These are phyloP conservation scores for Eurotiales sp. DNA, from an alignment of 2,329 filamentous ascomycete genomes.

Conservation along the genomic window DNA sequence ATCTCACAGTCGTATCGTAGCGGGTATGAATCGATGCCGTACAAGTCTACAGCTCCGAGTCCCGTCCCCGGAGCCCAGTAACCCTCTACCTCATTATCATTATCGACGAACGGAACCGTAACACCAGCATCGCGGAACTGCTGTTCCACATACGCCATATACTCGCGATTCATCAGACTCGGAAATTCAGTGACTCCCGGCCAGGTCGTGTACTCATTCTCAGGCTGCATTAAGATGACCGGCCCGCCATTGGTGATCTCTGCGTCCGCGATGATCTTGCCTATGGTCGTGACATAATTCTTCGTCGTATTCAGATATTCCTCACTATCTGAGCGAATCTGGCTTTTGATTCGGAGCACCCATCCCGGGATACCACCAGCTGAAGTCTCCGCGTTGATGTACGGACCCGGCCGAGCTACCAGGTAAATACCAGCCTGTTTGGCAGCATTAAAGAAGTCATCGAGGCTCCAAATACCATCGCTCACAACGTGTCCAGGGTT, in stretches of 20 bases:
- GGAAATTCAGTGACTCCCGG: slow-evolving; percentile 50
- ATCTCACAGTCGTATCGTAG: slow-evolving; percentile 23
- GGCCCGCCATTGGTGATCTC: slow-evolving; percentile 83
- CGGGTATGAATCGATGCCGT: slow-evolving; percentile 18
- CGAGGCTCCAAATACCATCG: slow-evolving; percentile 63
- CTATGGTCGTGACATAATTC: slow-evolving; percentile 61
- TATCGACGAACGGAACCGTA: slow-evolving; percentile 69
- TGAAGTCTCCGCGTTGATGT: slow-evolving; percentile 73
- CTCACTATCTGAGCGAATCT: slow-evolving; percentile 58
- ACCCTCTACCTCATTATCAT: slow-evolving; percentile 46
- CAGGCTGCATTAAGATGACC: slow-evolving; percentile 72
- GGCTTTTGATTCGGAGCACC: slow-evolving; percentile 63
- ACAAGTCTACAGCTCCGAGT: slow-evolving; percentile 15
- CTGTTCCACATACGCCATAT: slow-evolving; percentile 67
- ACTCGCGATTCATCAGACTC: slow-evolving; percentile 58
- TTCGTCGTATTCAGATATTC: slow-evolving; percentile 65
- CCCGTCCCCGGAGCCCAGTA: background rate
- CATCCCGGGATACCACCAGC: slow-evolving; percentile 80
- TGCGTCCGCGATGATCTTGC: slow-evolving; percentile 63
- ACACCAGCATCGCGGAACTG: slow-evolving; percentile 66
- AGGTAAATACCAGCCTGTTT: slow-evolving; percentile 72
- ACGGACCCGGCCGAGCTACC: slow-evolving; percentile 66
- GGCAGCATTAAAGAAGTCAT: slow-evolving; percentile 60
- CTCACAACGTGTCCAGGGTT: slow-evolving; percentile 61
- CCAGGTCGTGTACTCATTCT: slow-evolving; percentile 71